Evolutionary conservation across 257 asterid genomes (phyloP).

Genomic region (Datura wrightii): DNA sequence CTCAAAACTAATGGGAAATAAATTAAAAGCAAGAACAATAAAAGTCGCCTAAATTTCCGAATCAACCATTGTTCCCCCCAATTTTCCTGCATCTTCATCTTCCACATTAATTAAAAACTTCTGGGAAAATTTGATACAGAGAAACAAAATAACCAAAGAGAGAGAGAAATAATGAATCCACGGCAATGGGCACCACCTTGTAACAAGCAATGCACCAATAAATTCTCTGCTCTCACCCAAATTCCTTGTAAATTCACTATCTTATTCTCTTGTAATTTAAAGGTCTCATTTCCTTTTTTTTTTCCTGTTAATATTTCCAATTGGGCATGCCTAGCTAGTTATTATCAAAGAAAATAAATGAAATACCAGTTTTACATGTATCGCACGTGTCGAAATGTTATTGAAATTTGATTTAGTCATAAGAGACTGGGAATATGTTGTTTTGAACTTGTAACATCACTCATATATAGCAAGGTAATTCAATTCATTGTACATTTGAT

Average conservation of each 20-base stretch:
- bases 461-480: not conserved
- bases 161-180: conserved; percentile 52
- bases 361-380: too few relatives aligned
- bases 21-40: conserved; percentile 10
- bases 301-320: not conserved
- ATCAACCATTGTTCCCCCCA: not conserved
- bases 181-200: conserved; percentile 86
- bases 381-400: too few relatives aligned
- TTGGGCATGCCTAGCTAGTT: not conserved
- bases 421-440: not conserved
- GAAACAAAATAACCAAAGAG: not conserved
- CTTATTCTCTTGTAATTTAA: not conserved
- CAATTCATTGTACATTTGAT: not conserved
- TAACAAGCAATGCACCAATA: conserved; percentile 77
- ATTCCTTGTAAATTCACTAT: conserved; percentile 65
- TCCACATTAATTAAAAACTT: not conserved
- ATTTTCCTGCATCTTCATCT: conserved; percentile 18
- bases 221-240: conserved; percentile 76
- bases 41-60: conserved; percentile 21
- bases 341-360: too few relatives aligned
- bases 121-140: not conserved
- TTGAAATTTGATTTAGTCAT: too few relatives aligned
- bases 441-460: not conserved
- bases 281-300: not conserved
- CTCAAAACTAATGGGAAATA: not conserved